Conservation (phyloP, 164 flowering plant genomes). For the Cinnamomum chago region DNA sequence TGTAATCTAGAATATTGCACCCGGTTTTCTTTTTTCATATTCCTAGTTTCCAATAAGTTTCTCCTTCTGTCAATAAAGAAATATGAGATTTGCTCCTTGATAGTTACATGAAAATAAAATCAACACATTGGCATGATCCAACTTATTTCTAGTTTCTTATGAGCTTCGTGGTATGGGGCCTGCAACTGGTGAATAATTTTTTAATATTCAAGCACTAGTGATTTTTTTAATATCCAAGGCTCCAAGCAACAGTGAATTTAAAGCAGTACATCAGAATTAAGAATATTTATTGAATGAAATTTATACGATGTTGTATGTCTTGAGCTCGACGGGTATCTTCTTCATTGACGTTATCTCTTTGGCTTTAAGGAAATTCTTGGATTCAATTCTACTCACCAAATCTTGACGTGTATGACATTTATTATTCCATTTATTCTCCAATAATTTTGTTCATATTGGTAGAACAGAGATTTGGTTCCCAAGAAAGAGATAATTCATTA, state of each 20-base stretch:
- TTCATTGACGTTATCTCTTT: neutral
- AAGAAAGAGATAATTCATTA: conserved; percentile 67
- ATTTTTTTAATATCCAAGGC: too few relatives aligned
- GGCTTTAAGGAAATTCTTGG: neutral
- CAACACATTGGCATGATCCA: too few relatives aligned
- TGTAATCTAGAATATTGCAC: too few relatives aligned
- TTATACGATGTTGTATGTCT: neutral
- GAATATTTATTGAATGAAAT: neutral
- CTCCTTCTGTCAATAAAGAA: too few relatives aligned
- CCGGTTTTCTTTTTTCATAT: too few relatives aligned
- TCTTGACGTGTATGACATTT: neutral
- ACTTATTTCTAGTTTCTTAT: too few relatives aligned
- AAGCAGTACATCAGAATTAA: neutral
- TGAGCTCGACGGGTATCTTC: neutral
- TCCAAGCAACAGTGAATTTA: too few relatives aligned
- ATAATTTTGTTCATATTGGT: conserved; percentile 8
- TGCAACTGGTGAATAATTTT: neutral
- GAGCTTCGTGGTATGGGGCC: too few relatives aligned
- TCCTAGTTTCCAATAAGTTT: too few relatives aligned
- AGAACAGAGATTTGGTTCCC: conserved; percentile 70
- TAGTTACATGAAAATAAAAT: too few relatives aligned
- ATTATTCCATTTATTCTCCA: neutral
- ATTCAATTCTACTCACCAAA: neutral
- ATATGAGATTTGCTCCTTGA: too few relatives aligned
- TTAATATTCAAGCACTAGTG: too few relatives aligned